Base-by-base conservation (phyloP, 208 protist species). In the Trypanosoma mega region DNA sequence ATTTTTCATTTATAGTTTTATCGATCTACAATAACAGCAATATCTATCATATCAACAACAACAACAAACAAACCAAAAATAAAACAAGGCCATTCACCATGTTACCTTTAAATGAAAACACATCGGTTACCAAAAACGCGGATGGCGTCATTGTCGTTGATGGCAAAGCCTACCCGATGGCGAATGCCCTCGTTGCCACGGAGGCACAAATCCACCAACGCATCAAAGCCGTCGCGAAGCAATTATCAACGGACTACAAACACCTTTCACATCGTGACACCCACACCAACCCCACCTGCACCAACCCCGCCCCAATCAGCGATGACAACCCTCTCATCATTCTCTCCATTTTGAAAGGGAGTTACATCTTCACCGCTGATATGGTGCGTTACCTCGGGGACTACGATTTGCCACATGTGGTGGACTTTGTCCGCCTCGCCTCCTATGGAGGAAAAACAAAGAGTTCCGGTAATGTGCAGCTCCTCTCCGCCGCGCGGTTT, bases 301-400 rank as follows among this genome's bases (percentile, higher is more conserved):
- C 39, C 33, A 48, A 33, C 51, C 39, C 3, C 41, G 78, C 72
- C 2, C 69, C 78, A 12, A 90, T 94, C 55, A 85, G 64, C 48
- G 44, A 78, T 48, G 82, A 88, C 23, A 93, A 97, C 50, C 84
- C 84, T 14, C 77, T 96, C 21, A 81, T 97, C 43, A 64, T 95
- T 36, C 53, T 97, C 8, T 94, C 88, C n/a, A 71, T 97, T 8
- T 61, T 97, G 7, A 97, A 95, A 57, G 92, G 92, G 26, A 88
- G 78, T 58, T 97, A 94, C 76, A 87, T 96, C 46, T 95, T 97
- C 68, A 95, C 86, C 1, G 87, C 89, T 4, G 92, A 97, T 49
- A 51, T 97, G 21, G 75, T 88, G n/a, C 83, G 92, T 26, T 87
- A 87, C 55, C 73, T 97, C 3, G 60, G 68, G 16, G 87, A 94